A percentile compares a stretch with the other conserved stretches of the same genome.
These are phyloP conservation scores for Rhinocladiella mackenziei DNA, from an alignment of 2,329 filamentous ascomycete species.

Conservation along the genomic window DNA sequence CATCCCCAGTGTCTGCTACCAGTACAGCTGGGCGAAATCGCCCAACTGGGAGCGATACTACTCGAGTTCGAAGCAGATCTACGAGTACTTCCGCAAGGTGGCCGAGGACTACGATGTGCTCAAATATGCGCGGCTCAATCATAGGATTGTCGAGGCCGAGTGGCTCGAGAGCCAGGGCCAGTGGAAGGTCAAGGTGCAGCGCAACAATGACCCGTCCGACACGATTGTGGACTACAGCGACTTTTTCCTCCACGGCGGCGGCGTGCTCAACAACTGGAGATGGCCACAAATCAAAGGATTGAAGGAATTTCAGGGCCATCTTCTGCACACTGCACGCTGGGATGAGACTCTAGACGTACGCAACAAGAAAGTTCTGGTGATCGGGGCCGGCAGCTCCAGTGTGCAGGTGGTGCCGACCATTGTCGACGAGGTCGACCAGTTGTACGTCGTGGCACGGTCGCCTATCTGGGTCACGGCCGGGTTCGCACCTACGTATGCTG, in stretches of 20 bases:
- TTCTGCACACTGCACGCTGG: constrained; percentile 36
- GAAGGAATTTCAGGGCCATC: constrained; percentile 28
- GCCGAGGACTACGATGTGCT: neutral
- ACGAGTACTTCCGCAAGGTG: neutral
- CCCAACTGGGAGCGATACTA: neutral
- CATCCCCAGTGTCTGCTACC: neutral
- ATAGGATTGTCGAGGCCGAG: neutral
- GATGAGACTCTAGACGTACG: no score
- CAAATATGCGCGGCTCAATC: neutral
- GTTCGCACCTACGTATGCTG: constrained; percentile 24
- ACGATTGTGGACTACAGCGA: neutral
- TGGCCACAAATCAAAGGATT: constrained; percentile 33
- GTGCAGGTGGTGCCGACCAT: constrained; percentile 47
- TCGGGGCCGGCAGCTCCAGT: no score
- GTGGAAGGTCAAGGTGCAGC: neutral
- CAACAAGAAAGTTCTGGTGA: no score
- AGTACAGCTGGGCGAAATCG: neutral
- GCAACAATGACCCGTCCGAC: no score
- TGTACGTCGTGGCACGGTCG: constrained; percentile 24
- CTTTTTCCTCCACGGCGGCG: neutral
- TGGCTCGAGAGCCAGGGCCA: neutral
- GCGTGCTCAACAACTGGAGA: constrained; percentile 44
- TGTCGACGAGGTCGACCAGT: constrained; percentile 28
- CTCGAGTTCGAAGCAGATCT: neutral
- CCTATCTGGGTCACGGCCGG: constrained; percentile 30